Evolutionary conservation across 768 basidiomycete genomes (phyloP), one percentile per base, ranked within the genome.

Genomic region (Boletus vinaceobasis): DNA sequence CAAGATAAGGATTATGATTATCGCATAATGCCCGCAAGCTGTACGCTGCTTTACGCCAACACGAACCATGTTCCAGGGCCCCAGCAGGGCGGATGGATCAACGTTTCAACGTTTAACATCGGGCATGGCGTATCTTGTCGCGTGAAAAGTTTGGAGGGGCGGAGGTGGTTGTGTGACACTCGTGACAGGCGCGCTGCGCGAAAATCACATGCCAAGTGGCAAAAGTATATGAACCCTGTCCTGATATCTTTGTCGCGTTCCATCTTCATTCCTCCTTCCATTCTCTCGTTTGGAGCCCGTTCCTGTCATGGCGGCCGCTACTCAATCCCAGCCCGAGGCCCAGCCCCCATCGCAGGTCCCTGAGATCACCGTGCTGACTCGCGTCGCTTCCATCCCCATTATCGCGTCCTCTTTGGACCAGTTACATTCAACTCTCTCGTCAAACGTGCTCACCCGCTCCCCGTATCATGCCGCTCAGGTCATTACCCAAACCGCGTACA

Each of bases 301-400:
- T 52, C 48, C 17, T 4, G 6, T 19, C 59, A 80, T 79, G 78
- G 67, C 76, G 11, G 66, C 73, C 29, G 63, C 66, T 47, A 72
- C 69, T 3, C 55, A 70, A 23, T 4, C 61, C n/a, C 68, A 64
- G 35, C 45, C 64, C 1, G 39, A 48, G 37, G 8, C 69, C 2
- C 57, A 71, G n/a, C 17, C 60, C 8, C 58, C 60, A 23, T 11
- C 59, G 0, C 55, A 63, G 38, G 35, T 44, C 23, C 84, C 87
- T 50, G 83, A 84, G 66, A 64, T 89, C 63, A 89, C 82, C 43
- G 73, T 82, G 58, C 57, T 92, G 51, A 62, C 67, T 37, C 85
- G 88, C 53, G 79, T 92, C 46, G 80, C 77, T n/a, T 79, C 82
- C 43, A 90, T 93, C 54, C 90, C 90, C 21, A 71, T 91, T 42